These are phyloP conservation scores for Exophiala sp. DNA, from an alignment of 2,329 filamentous ascomycete genomes.

Conservation along the genomic window DNA sequence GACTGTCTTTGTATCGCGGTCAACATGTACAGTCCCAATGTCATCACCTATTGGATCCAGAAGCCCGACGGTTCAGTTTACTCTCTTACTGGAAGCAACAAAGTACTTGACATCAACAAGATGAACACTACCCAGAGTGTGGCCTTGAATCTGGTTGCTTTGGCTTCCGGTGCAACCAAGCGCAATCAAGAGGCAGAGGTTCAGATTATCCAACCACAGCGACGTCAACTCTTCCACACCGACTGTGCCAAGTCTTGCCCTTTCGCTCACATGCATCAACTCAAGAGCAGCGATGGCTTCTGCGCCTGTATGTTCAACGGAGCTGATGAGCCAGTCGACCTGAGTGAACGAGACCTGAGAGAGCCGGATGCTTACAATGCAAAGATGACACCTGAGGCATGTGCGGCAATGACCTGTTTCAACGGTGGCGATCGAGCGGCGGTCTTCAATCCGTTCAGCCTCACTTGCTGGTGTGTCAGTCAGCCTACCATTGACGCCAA, in stretches of 20 bases:
- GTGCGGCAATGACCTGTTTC: conserved; percentile 25
- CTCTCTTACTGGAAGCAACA: conserved; percentile 24
- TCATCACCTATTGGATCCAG: conserved; percentile 26
- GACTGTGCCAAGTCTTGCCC: conserved; percentile 19
- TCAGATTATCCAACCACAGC: conserved; percentile 10
- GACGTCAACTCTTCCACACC: conserved; percentile 19
- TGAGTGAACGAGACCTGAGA: conserved; percentile 11
- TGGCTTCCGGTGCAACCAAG: conserved; percentile 7
- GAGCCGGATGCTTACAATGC: conserved; percentile 19
- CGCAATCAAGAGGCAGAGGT: conserved; percentile 9
- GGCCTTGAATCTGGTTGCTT: conserved; percentile 18
- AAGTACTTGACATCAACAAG: conserved; percentile 24
- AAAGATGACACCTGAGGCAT: conserved; percentile 25
- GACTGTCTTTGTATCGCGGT: conserved; percentile 27
- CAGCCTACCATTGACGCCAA: conserved; percentile 18
- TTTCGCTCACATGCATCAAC: conserved; percentile 18
- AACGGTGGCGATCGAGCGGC: conserved; percentile 19
- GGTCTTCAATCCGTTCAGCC: conserved; percentile 24
- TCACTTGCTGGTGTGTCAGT: conserved; percentile 25
- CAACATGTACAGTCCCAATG: conserved; percentile 26
- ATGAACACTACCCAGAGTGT: conserved; percentile 21
- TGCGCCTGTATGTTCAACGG: conserved; percentile 25
- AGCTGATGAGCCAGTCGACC: conserved; percentile 10
- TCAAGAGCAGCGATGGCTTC: conserved; percentile 17
- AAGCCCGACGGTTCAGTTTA: conserved; percentile 23